Evolutionary conservation across 768 basidiomycete species (phyloP).

Genomic region (Mycena olivaceomarginata): DNA sequence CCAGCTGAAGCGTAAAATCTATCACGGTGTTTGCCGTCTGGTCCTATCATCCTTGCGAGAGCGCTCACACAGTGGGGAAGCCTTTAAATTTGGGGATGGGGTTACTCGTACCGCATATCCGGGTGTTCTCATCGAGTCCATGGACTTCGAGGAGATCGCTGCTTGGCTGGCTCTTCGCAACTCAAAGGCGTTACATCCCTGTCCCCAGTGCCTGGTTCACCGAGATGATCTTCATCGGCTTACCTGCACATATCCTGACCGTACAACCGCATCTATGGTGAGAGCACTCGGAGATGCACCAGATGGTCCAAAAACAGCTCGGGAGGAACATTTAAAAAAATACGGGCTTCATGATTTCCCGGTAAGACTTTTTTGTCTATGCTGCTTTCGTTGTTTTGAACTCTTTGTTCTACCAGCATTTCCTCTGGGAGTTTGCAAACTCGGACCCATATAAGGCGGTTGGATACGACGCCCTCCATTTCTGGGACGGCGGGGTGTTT

Average conservation of each 20-base stretch:
- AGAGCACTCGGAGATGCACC: neutral
- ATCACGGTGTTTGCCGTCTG: constrained; percentile 24
- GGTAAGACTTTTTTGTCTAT: constrained; percentile 4
- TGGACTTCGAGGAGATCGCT: constrained; percentile 40
- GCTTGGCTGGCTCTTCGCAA: constrained; percentile 33
- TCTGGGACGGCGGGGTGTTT: constrained; percentile 29
- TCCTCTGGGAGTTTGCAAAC: constrained; percentile 27
- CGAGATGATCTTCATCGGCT: constrained; percentile 29
- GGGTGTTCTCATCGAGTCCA: constrained; percentile 39
- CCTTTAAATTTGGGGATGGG: constrained; percentile 31
- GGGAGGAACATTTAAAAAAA: constrained; percentile 23
- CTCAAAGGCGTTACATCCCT: constrained; percentile 28
- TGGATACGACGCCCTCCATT: constrained; percentile 34
- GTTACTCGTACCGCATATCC: constrained; percentile 33
- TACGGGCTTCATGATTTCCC: constrained; percentile 38
- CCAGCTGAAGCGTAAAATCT: constrained; percentile 32
- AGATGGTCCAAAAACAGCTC: neutral
- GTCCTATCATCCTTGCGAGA: constrained; percentile 24
- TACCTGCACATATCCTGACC: neutral
- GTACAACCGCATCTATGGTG: constrained; percentile 31
- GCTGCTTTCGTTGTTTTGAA: neutral
- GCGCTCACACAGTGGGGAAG: constrained; percentile 36
- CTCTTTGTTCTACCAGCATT: constrained; percentile 9
- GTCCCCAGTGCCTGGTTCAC: constrained; percentile 37
- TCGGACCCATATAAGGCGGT: constrained; percentile 29